Evolutionary conservation across 2,329 filamentous ascomycete genomes (phyloP), one percentile per base, ranked within the genome.

Genomic region (Aspergillaceae sp.): DNA sequence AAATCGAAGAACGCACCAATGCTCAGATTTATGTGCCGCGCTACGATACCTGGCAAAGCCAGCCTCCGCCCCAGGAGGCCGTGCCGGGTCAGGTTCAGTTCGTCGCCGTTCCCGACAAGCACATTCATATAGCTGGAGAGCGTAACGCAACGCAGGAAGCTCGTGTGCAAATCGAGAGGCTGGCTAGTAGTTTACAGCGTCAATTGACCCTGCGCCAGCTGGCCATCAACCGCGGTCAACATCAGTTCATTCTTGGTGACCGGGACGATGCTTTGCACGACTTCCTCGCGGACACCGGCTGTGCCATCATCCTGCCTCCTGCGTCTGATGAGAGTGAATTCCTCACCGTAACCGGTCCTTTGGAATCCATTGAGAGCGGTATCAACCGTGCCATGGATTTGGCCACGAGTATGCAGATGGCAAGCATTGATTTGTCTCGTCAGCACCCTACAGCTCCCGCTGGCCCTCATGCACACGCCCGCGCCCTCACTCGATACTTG

Each of bases 211-310:
- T 92, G 42, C 82, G 92, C 56, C 84, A 94, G 65, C 74, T 89
- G 37, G 79, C 84, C 4, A 87, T 97, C 56, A 86, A 91, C 65
- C 84, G 84, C 51, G 88, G 87, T 42, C 83, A 88, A 43, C 92
- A 97, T 65, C 90, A 94, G 65, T 97, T 96, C 73, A 92, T 98
- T 61, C 83, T 95, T 52, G 91, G 91, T 43, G 83, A 91, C 51
- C 79, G 83, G 51, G 89, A 87, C 50, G 78, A 86, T 51, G 82
- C 87, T 11, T 75, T 87, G 32, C 82, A 96, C 48, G 82, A 95
- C 40, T 96, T 98, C 73, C 82, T 96, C 53, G 78, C 83, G 40
- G 82, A 95, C 60, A 97, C 92, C 48, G 91, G 91, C 51, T 98
- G 92, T 67, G 80, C 86, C 38, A 84, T 97, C 49, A 79, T 97